A percentile compares a stretch with the other conserved stretches of the same genome.
Evolutionary conservation across 2,329 filamentous ascomycete genomes (phyloP).

Genomic region (Sclerotinia subarctica): DNA sequence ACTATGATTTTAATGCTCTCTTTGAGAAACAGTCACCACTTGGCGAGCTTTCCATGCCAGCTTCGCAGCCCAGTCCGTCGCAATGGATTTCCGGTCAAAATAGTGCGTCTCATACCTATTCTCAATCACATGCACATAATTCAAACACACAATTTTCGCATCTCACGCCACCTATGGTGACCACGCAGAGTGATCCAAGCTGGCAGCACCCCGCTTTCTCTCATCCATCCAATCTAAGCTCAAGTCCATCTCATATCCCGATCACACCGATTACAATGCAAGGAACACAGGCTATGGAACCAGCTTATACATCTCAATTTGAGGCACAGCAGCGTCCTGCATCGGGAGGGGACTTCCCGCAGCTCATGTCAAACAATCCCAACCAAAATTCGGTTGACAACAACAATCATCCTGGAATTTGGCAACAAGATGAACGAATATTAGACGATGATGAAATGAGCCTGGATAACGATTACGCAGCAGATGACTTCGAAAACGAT

Average conservation of each 20-base stretch:
- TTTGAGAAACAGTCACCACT: neutral
- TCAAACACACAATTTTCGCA: conserved; percentile 7
- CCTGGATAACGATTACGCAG: conserved; percentile 39
- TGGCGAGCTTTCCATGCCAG: neutral
- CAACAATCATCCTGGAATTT: neutral
- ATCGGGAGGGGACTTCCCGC: neutral
- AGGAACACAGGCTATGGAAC: neutral
- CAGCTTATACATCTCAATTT: neutral
- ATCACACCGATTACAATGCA: conserved; percentile 4
- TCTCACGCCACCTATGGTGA: neutral
- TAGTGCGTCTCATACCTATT: neutral
- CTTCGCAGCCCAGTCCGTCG: neutral
- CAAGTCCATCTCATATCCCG: neutral
- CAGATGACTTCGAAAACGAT: conserved; percentile 41
- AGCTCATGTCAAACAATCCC: neutral
- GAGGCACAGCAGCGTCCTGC: neutral
- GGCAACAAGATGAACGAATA: conserved; percentile 28
- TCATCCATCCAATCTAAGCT: neutral
- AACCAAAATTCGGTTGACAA: neutral
- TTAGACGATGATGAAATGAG: conserved; percentile 37
- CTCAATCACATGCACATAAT: conserved; percentile 1
- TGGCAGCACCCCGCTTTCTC: conserved; percentile 15
- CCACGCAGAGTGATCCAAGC: neutral
- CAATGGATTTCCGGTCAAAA: conserved; percentile 7
- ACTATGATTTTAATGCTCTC: conserved; percentile 33